phyloP scores from a whole-genome alignment of 208 protist genomes.

The Trichomonas vaginalis region DNA sequence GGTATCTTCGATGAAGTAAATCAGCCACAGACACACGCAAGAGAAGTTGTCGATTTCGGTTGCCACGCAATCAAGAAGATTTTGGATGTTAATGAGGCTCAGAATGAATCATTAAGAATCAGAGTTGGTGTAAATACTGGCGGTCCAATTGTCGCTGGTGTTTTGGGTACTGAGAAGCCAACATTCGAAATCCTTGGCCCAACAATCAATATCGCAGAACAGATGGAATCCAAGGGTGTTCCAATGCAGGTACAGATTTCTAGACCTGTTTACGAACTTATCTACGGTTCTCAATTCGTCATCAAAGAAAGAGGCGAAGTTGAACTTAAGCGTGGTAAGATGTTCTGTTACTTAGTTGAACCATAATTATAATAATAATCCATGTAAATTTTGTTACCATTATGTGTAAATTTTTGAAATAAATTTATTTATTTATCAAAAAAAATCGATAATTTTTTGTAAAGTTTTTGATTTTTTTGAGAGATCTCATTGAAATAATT shows the following conservation, averaged over 20 bases:
- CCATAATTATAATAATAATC: too few species aligned
- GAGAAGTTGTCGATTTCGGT: background rate
- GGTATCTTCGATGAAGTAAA: slow-evolving; percentile 1
- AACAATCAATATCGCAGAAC: background rate
- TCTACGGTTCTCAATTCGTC: background rate
- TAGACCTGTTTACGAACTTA: background rate
- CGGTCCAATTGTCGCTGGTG: background rate
- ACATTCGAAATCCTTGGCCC: background rate
- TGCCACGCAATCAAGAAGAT: background rate
- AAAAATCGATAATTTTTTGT: too few species aligned
- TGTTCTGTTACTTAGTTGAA: background rate
- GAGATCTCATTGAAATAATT: too few species aligned
- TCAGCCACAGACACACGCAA: background rate
- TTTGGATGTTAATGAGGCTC: background rate
- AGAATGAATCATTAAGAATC: background rate
- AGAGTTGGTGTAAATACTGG: background rate
- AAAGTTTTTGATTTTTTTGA: too few species aligned
- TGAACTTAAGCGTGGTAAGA: background rate
- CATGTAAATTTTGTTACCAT: too few species aligned
- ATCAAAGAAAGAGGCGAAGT: background rate
- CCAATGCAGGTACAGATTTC: background rate
- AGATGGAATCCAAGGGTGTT: background rate
- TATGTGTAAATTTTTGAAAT: too few species aligned
- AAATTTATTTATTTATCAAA: too few species aligned
- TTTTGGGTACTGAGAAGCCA: background rate